Evolutionary conservation across 352 stramenopile genomes (phyloP), one percentile per base, ranked within the genome.

Genomic region (Phytophthora citricola): DNA sequence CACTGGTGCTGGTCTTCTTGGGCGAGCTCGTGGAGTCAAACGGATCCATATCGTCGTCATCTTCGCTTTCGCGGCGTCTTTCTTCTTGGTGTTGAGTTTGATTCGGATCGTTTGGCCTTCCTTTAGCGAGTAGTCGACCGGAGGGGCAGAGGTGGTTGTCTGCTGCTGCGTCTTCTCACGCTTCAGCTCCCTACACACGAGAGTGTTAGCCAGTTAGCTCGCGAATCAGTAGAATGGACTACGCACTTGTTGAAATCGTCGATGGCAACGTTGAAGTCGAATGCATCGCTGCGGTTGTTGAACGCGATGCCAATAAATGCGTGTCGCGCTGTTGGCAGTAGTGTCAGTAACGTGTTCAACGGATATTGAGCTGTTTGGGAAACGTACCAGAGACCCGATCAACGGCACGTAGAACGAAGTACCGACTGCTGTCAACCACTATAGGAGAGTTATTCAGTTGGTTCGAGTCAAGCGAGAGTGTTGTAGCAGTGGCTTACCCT

Each of bases 291-390:
- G 39, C 93, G 81, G 64, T 98, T 94, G 73, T 98, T 95, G 58
- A 98, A 98, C 4, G 92, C 93, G 59, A 98, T 86, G 15, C 93
- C 93, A 54, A 98, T 95, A 73, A 97, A 98, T 70, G 95, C 94
- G 71, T 98, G 91, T 27, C 90, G 73, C 17, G 92, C 93, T 85
- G 34, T 34, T 40, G 12, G 5, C 7, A 45, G 24, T 17, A 48
- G 32, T 22, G 32, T 55, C 15, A 55, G 39, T 38, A 48, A 22
- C 52, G 27, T 31, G 9, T 2, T 24, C 24, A 63, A 34, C 7
- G 10, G 0, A 27, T 11, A 53, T 39, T 10, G 2, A 15, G 36
- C 14, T 17, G n/a, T 4, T 38, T 9, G 15, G 5, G 34, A 49
- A 45, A 10, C 65, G 39, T 66, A 89, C 82, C 78, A 50, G 83